Evolutionary conservation across 1,284 basidiomycete genomes (phyloP), one percentile per base, ranked within the genome.

Genomic region (Volvariella volvacea): DNA sequence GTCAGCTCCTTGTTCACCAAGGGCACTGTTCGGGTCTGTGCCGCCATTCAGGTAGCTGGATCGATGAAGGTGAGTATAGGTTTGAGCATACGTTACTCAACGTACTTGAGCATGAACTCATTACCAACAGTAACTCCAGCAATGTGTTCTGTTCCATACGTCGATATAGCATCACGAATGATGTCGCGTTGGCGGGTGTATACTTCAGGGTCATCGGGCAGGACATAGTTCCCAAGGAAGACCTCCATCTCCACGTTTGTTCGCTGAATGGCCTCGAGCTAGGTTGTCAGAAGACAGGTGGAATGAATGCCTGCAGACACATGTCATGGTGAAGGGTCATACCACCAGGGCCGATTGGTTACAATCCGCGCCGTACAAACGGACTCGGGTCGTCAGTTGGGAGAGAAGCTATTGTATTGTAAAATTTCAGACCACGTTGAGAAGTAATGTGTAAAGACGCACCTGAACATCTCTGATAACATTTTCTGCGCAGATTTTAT

Each of bases 241-340:
- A 97, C 87, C 8, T 67, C 70, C 78, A 98, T 75, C 64, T 95
- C 74, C 44, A 92, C 88, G 63, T 95, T 90, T 41, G 92, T 95
- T 55, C 83, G 79, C 57, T 86, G 71, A 60, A 99, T 69, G n/a
- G 71, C 71, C 55, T 73, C 71, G 14, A 73, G 59, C 70, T 71
- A 46, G 14, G n/a, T n/a, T n/a, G n/a, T n/a, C n/a, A n/a, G 3
- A 45, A 37, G 25, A 43, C 33, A 37, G 46, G 25, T 22, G 22
- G 42, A 34, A 41, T 20, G 36, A 31, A 46, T 28, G 25, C 25
- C 20, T 37, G 10, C 31, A 14, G n/a, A n/a, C n/a, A n/a, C n/a
- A n/a, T n/a, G n/a, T n/a, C n/a, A n/a, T n/a, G n/a, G 12, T 8
- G 28, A 31, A 44, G 21, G 38, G 31, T 59, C 66, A 17, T 51